These are phyloP conservation scores for Cryphonectria radicalis DNA, from an alignment of 2,329 filamentous ascomycete species.

Conservation along the genomic window DNA sequence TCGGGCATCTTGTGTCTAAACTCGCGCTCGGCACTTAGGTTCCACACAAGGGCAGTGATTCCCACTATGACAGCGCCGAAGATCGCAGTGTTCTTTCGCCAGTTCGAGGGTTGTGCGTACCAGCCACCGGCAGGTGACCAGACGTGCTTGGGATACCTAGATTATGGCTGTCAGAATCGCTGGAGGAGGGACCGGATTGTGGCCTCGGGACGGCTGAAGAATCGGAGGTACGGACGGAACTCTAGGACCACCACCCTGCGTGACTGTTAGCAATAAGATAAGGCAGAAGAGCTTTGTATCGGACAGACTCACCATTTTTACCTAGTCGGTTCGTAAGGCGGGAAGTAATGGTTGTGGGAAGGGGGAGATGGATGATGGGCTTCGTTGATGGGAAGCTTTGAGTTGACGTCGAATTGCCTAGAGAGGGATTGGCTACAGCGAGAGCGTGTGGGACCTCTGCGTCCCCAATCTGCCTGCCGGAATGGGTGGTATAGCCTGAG, in stretches of 20 bases:
- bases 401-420: constrained; percentile 28
- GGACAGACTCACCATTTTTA: constrained; percentile 59
- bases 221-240: constrained; percentile 54
- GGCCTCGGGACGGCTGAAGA: constrained; percentile 28
- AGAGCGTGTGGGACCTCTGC: constrained; percentile 8
- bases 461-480: constrained; percentile 11
- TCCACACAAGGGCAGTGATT: constrained; percentile 69
- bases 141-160: constrained; percentile 96
- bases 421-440: constrained; percentile 24
- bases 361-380: constrained; percentile 9
- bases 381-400: constrained; percentile 21
- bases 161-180: constrained; percentile 28
- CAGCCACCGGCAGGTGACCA: constrained; percentile 98
- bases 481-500: constrained; percentile 12
- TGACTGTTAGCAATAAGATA: constrained; percentile 45
- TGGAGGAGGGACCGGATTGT: constrained; percentile 7
- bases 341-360: constrained; percentile 16
- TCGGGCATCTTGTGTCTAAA: constrained; percentile 78
- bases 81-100: constrained; percentile 80
- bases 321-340: constrained; percentile 30
- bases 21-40: constrained; percentile 74
- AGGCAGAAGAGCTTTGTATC: not conserved
- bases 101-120: constrained; percentile 94
- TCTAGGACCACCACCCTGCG: constrained; percentile 75
- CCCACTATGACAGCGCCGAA: constrained; percentile 54